Evolutionary conservation across 495 filamentous ascomycete genomes (phyloP).

Genomic region (Hyaloscypha finlandica): DNA sequence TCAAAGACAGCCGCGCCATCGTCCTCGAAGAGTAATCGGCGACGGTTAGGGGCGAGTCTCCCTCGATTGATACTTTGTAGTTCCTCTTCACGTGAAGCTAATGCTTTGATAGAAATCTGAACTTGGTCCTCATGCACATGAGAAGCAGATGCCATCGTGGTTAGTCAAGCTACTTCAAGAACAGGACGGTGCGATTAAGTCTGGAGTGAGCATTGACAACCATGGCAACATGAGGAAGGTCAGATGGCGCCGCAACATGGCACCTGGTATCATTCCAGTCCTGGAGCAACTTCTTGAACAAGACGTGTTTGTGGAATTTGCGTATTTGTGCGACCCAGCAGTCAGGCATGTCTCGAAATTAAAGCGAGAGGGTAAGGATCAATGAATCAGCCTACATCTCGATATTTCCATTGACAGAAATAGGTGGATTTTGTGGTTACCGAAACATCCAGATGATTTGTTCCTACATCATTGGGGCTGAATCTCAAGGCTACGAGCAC

Average conservation of each 20-base stretch:
- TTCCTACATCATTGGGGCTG: constrained; percentile 69
- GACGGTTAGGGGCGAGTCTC: constrained; percentile 29
- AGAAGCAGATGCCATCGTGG: constrained; percentile 85
- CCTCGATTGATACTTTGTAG: constrained; percentile 16
- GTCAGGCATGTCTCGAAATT: constrained; percentile 84
- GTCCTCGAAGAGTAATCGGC: constrained; percentile 15
- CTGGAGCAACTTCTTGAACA: constrained; percentile 71
- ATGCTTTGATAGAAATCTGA: constrained; percentile 53
- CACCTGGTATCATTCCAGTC: constrained; percentile 68
- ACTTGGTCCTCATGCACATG: constrained; percentile 82
- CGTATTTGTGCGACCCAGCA: constrained; percentile 77
- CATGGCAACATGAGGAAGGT: constrained; percentile 47
- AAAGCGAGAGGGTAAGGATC: constrained; percentile 57
- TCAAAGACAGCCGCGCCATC: constrained; percentile 16
- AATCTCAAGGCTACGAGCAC: constrained; percentile 55
- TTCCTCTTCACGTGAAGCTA: constrained; percentile 33
- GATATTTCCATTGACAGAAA: constrained; percentile 34
- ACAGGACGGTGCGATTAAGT: constrained; percentile 58
- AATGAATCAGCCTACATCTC: not conserved
- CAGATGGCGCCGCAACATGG: constrained; percentile 60
- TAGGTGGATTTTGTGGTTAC: constrained; percentile 92
- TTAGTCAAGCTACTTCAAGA: constrained; percentile 65
- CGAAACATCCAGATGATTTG: constrained; percentile 94
- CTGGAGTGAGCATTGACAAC: constrained; percentile 55
- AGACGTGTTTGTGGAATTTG: constrained; percentile 62